A percentile compares a stretch with the other conserved stretches of the same genome.
These are phyloP conservation scores for Mallotus japonicus DNA, from an alignment of 441 rosid species.

Conservation along the genomic window DNA sequence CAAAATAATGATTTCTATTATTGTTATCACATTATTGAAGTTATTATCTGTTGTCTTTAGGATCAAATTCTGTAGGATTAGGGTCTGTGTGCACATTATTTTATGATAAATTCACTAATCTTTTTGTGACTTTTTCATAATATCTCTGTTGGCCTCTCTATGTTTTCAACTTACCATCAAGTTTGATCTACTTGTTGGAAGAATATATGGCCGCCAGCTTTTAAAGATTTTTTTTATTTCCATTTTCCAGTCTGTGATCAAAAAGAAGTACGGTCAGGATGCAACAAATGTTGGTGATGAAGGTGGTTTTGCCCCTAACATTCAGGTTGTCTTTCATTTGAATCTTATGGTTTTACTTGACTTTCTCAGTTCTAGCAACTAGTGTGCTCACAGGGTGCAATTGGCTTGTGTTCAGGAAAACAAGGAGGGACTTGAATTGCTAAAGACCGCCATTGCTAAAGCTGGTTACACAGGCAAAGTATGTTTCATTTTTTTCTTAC, in stretches of 20 bases:
- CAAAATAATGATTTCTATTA: background rate
- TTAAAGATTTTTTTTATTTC: background rate
- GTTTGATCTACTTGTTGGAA: background rate
- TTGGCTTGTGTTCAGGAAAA: slow-evolving; percentile 57
- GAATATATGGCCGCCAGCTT: background rate
- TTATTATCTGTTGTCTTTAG: background rate
- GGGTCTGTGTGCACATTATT: background rate
- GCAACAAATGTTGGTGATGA: slow-evolving; percentile 98
- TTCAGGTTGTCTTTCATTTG: slow-evolving; percentile 49
- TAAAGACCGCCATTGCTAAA: slow-evolving; percentile 87
- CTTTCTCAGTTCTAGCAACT: slow-evolving; percentile 3
- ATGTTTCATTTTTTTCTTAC: slow-evolving; percentile 19
- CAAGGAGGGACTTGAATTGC: slow-evolving; percentile 97
- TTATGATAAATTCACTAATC: background rate
- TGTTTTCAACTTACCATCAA: background rate
- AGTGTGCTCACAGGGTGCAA: slow-evolving; percentile 12
- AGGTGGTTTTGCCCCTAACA: slow-evolving; percentile 98
- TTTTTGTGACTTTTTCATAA: background rate
- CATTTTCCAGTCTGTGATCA: slow-evolving; percentile 63
- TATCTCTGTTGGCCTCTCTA: background rate
- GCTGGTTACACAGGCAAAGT: slow-evolving; percentile 94
- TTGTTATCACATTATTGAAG: background rate
- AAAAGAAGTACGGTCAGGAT: slow-evolving; percentile 96
- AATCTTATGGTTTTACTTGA: background rate
- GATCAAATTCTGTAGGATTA: background rate